Evolutionary conservation across 2,329 filamentous ascomycete species (phyloP), one percentile per base, ranked within the genome.

Genomic region (Stachybotrys elegans): DNA sequence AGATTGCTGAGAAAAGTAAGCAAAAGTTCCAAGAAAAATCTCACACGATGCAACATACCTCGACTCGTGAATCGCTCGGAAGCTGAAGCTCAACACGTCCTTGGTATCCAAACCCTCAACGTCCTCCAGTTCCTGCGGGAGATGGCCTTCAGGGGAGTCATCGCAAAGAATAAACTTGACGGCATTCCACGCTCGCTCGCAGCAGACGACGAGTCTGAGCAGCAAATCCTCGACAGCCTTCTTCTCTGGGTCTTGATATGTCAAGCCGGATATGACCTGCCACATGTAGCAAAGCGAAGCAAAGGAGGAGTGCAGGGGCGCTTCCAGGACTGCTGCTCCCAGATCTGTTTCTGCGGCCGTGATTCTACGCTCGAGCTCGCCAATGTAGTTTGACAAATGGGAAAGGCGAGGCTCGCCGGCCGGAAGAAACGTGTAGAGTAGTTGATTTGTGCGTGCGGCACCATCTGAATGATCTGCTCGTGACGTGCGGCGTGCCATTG

Each of bases 401-500:
- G 56, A 59, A 5, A 76, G 49, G 11, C 69, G 72, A 11, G 64
- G 60, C 3, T 71, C 57, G n/a, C 65, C 59, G 2, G 61, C 62
- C 16, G 58, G 57, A 13, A 77, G 69, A 59, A 82, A 79, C 32
- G 71, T 70, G 57, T 83, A 88, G 4, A 89, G 62, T 14, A 95
- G 68, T 32, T 86, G 81, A 48, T 84, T 86, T 3, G 84, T 73
- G 43, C 88, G 82, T 25, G 91, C 92, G 39, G 93, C 83, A 9
- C 92, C 92, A 65, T 98, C 92, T 2, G 91, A 90, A 61, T 95
- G 88, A 59, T 97, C 91, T 12, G 90, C 92, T 48, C 93, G 79
- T 19, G 88, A 88, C 5, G 89, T 95, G 21, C 69, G 72, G 19
- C 81, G 73, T 46, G 88, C 83, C 25, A 79, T 68, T 4, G 66